Percentiles rank a stretch among this genome's conserved stretches.
phyloP scores from a whole-genome alignment of 768 basidiomycete genomes.

The Amyloporia xantha region DNA sequence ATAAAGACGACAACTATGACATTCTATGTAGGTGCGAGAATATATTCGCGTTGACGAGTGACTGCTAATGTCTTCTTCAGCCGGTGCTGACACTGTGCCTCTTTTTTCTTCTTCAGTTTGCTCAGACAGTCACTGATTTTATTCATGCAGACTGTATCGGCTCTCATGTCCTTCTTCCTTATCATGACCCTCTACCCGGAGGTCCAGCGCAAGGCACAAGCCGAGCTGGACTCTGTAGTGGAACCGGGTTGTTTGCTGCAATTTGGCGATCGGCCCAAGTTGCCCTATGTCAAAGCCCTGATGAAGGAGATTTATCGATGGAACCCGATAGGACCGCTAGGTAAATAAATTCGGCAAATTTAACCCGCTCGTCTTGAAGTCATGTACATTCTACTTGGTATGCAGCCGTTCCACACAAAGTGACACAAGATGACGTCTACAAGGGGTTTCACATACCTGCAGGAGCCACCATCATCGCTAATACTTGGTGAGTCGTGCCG shows the following conservation, averaged over 20 bases:
- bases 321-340: conserved; percentile 21
- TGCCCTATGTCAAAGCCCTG: conserved; percentile 13
- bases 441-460: conserved; percentile 61
- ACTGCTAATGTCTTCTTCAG: conserved; percentile 4
- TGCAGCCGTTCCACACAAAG: conserved; percentile 2
- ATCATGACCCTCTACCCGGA: conserved; percentile 25
- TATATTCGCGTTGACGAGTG: neutral
- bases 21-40: conserved; percentile 14
- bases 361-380: neutral
- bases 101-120: neutral
- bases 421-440: conserved; percentile 32
- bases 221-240: conserved; percentile 26
- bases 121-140: neutral
- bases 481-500: conserved; percentile 34
- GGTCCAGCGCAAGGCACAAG: conserved; percentile 23
- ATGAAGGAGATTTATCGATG: conserved; percentile 23
- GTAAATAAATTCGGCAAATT: conserved; percentile 1
- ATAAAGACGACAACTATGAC: conserved; percentile 11
- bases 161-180: conserved; percentile 24
- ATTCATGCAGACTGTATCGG: conserved; percentile 16
- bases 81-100: conserved; percentile 14
- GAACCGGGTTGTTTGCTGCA: neutral
- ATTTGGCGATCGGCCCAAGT: neutral
- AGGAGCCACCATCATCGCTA: conserved; percentile 48
- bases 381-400: conserved; percentile 5